A percentile compares a stretch with the other conserved stretches of the same genome.
phyloP scores from a whole-genome alignment of 441 rosid genomes.

The Gossypium lobatum region DNA sequence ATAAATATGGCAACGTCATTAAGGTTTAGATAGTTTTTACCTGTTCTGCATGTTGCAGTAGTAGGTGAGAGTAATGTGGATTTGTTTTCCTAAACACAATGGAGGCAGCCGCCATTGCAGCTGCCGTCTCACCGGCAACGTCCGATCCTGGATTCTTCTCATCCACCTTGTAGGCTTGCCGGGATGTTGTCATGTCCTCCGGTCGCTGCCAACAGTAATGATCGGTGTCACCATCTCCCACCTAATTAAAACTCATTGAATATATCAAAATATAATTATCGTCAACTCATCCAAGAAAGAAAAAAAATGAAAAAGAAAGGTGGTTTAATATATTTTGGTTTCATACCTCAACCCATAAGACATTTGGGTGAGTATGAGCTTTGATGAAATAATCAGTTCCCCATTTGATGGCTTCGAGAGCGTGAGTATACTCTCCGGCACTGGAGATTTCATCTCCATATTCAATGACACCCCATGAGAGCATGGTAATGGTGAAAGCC shows the following conservation, averaged over 20 bases:
- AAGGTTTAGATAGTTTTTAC: slow-evolving; percentile 19
- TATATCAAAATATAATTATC: not conserved
- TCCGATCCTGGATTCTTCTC: slow-evolving; percentile 58
- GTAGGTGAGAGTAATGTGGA: slow-evolving; percentile 42
- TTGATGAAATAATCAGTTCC: slow-evolving; percentile 66
- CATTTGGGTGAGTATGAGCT: slow-evolving; percentile 43
- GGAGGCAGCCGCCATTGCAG: slow-evolving; percentile 63
- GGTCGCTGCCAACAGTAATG: slow-evolving; percentile 75
- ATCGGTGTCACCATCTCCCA: slow-evolving; percentile 61
- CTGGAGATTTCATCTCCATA: slow-evolving; percentile 34
- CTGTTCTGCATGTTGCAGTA: slow-evolving; percentile 44
- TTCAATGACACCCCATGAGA: slow-evolving; percentile 64
- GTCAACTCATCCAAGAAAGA: not conserved
- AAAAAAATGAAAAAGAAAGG: not conserved
- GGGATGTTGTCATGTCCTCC: slow-evolving; percentile 59
- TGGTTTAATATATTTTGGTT: not conserved
- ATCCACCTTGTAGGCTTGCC: slow-evolving; percentile 52
- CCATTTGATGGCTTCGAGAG: slow-evolving; percentile 56
- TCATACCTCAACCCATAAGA: slow-evolving; percentile 53
- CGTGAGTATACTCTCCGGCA: slow-evolving; percentile 38
- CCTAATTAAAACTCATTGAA: slow-evolving; percentile 14
- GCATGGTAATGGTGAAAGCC: slow-evolving; percentile 66
- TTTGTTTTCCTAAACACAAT: slow-evolving; percentile 47
- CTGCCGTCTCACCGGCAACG: slow-evolving; percentile 57
- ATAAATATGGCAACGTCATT: slow-evolving; percentile 4